Conservation (phyloP, 495 filamentous ascomycete species). For the Xylaria flabelliformis region DNA sequence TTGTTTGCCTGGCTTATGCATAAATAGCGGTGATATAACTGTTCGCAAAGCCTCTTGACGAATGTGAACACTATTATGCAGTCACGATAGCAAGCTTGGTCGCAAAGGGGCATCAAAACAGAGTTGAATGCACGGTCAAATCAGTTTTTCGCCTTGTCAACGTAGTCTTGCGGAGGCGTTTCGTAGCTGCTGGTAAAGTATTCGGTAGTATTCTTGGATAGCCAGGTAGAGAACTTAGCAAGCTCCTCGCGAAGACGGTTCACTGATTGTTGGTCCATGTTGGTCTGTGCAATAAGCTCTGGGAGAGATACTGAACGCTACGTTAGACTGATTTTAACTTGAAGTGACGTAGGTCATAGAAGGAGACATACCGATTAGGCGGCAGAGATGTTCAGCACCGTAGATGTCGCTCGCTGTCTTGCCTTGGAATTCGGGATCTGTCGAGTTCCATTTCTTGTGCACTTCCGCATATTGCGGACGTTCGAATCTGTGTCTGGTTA, state of each 20-base stretch:
- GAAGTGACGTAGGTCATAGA: slow-evolving; percentile 4
- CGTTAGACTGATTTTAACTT: slow-evolving; percentile 30
- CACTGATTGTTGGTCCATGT: slow-evolving; percentile 92
- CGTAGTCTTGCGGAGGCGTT: slow-evolving; percentile 57
- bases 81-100: background rate
- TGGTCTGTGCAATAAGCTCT: slow-evolving; percentile 93
- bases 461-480: slow-evolving; percentile 81
- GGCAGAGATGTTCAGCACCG: slow-evolving; percentile 87
- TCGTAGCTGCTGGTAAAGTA: slow-evolving; percentile 86
- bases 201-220: slow-evolving; percentile 70
- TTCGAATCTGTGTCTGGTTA: slow-evolving; percentile 66
- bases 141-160: slow-evolving; percentile 52
- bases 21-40: background rate
- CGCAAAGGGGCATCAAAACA: background rate
- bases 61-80: background rate
- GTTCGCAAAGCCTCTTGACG: background rate
- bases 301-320: slow-evolving; percentile 75
- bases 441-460: slow-evolving; percentile 64
- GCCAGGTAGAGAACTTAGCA: slow-evolving; percentile 77
- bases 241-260: slow-evolving; percentile 88
- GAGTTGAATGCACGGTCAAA: background rate
- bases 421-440: slow-evolving; percentile 62
- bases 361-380: slow-evolving; percentile 77
- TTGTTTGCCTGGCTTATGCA: background rate
- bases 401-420: slow-evolving; percentile 81